phyloP scores from a whole-genome alignment of 2,329 filamentous ascomycete species.

The Beauveria sp. region DNA sequence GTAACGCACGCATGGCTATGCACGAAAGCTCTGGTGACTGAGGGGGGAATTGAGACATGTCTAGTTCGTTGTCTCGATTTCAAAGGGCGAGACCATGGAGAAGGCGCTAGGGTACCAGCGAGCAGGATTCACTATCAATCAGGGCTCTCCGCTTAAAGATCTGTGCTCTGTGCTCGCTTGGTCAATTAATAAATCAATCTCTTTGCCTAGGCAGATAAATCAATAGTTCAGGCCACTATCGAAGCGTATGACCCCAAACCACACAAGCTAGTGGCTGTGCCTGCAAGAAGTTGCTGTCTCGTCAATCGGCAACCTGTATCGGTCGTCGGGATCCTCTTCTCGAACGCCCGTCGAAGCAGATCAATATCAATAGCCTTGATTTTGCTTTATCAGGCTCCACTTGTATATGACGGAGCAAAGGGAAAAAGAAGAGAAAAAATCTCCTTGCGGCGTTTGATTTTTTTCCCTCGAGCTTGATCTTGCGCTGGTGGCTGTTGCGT shows the following conservation, averaged over 20 bases:
- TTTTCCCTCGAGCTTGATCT: background rate
- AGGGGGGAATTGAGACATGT: too few species aligned
- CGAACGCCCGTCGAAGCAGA: too few species aligned
- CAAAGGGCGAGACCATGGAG: background rate
- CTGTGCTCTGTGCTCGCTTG: too few species aligned
- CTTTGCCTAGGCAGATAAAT: background rate
- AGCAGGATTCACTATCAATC: background rate
- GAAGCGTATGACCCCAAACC: background rate
- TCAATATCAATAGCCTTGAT: too few species aligned
- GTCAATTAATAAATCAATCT: background rate
- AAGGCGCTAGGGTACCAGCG: background rate
- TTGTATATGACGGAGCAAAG: background rate
- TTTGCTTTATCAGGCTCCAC: too few species aligned
- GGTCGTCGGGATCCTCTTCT: too few species aligned
- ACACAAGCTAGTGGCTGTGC: background rate
- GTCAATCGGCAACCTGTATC: too few species aligned
- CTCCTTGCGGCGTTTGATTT: background rate
- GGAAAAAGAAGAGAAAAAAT: background rate
- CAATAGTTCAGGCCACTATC: background rate
- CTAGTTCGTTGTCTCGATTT: too few species aligned
- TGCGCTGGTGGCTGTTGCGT: constrained; percentile 7
- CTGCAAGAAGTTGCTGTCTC: too few species aligned
- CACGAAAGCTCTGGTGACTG: too few species aligned
- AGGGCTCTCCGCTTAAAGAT: background rate
- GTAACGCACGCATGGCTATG: too few species aligned